These are phyloP conservation scores for Durio zibethinus DNA, from an alignment of 345 rosid genomes.

Conservation along the genomic window DNA sequence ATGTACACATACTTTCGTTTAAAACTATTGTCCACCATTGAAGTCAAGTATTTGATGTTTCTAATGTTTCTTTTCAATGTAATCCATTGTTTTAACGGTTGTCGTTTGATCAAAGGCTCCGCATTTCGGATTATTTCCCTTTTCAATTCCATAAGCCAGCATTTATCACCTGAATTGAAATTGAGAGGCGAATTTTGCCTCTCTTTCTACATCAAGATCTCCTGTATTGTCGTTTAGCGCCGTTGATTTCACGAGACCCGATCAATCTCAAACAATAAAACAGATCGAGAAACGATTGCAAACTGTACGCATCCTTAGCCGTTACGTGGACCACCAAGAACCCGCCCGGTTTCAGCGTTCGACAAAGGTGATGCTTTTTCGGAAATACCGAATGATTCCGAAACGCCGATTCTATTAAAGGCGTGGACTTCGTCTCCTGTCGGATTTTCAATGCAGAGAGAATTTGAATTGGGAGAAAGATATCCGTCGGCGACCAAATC, in stretches of 20 bases:
- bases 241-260: conserved; percentile 39
- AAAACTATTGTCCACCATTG: conserved; percentile 29
- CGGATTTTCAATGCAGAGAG: conserved; percentile 49
- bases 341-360: conserved; percentile 66
- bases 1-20: conserved; percentile 58
- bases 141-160: conserved; percentile 40
- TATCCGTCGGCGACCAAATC: conserved; percentile 54
- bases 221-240: conserved; percentile 38
- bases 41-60: conserved; percentile 24
- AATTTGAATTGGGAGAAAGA: conserved; percentile 36
- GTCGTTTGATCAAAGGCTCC: conserved; percentile 54
- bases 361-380: conserved; percentile 41
- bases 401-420: conserved; percentile 51
- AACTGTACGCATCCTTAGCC: conserved; percentile 66
- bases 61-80: conserved; percentile 52
- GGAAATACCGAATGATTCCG: conserved; percentile 47
- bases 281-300: conserved; percentile 62
- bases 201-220: conserved; percentile 50
- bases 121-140: conserved; percentile 40
- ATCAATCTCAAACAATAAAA: conserved; percentile 52
- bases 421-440: conserved; percentile 61
- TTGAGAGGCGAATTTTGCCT: conserved; percentile 9
- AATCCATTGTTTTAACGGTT: conserved; percentile 74
- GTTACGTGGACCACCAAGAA: conserved; percentile 48
- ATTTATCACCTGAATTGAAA: conserved; percentile 25